Evolutionary conservation across 768 basidiomycete species (phyloP), one percentile per base, ranked within the genome.

Genomic region (Gloeophyllum trabeum): DNA sequence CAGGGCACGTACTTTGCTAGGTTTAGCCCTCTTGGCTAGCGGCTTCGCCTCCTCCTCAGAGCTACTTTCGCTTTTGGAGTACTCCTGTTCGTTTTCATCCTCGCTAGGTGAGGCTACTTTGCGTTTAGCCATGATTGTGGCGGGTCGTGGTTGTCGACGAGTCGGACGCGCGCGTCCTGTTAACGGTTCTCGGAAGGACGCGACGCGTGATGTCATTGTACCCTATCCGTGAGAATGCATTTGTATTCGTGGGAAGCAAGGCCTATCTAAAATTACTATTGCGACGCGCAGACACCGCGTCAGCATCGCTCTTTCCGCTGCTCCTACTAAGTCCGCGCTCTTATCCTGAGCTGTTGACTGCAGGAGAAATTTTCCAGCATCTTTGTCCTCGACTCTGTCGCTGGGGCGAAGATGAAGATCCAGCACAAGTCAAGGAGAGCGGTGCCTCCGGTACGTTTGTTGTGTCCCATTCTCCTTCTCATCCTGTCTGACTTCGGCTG

Each of bases 391-490:
- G 70, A 67, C 62, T 52, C 62, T 46, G 62, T 69, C 71, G 67
- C 65, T n/a, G n/a, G n/a, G n/a, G n/a, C 73, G 74, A 71, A 63
- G 54, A 92, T 92, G 89, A 89, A 83, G 76, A 89, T 92, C 64
- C 70, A 77, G 54, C 81, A 81, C 61, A 83, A 83, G 69, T 76
- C 84, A 39, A 89, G 85, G 77, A 82, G 79, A 67, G 76, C 76
- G 54, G 71, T 74, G 49, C 72, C 81, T 52, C 86, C 85, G 52
- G 88, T 88, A 57, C 60, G 79, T 40, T 45, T 42, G 49, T 50
- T 41, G 42, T 24, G 34, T 44, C 41, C 18, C 24, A 25, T n/a
- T n/a, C n/a, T n/a, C n/a, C n/a, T n/a, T n/a, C n/a, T n/a, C 35
- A 16, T 35, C 35, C 44, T 21, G 22, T 41, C 28, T 40, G 43